phyloP scores from a whole-genome alignment of 2,329 filamentous ascomycete genomes.

The Aureobasidium sp. region DNA sequence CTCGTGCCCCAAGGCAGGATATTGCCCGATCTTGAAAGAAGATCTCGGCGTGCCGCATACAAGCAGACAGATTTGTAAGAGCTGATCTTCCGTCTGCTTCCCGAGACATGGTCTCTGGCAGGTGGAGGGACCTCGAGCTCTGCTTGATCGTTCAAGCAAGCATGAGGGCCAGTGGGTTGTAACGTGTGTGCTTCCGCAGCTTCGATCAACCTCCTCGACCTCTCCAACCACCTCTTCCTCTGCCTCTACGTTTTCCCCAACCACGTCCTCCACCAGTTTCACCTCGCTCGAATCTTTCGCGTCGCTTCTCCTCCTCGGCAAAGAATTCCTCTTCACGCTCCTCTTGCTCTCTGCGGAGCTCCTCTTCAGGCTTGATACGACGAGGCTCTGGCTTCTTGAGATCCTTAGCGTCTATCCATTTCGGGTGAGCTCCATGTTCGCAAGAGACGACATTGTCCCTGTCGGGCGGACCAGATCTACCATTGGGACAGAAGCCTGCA shows the following conservation, averaged over 20 bases:
- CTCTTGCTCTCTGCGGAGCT: constrained; percentile 57
- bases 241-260: constrained; percentile 41
- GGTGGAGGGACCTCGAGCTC: not conserved
- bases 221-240: constrained; percentile 34
- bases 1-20: not conserved
- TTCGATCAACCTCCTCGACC: constrained; percentile 7
- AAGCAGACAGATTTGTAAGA: not conserved
- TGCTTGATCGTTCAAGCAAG: not conserved
- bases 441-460: constrained; percentile 48
- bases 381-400: constrained; percentile 52
- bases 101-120: not conserved
- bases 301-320: constrained; percentile 46
- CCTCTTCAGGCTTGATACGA: constrained; percentile 67
- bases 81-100: not conserved
- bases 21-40: not conserved
- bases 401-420: constrained; percentile 64
- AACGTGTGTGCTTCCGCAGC: not conserved
- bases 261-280: constrained; percentile 30
- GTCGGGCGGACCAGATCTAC: constrained; percentile 33
- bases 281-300: constrained; percentile 40
- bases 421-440: constrained; percentile 72
- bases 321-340: constrained; percentile 47
- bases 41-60: not conserved
- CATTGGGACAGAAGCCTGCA: constrained; percentile 91
- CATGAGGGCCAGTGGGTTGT: not conserved